phyloP scores from a whole-genome alignment of 2,329 filamentous ascomycete genomes.

The Aspergillus luchuensis region DNA sequence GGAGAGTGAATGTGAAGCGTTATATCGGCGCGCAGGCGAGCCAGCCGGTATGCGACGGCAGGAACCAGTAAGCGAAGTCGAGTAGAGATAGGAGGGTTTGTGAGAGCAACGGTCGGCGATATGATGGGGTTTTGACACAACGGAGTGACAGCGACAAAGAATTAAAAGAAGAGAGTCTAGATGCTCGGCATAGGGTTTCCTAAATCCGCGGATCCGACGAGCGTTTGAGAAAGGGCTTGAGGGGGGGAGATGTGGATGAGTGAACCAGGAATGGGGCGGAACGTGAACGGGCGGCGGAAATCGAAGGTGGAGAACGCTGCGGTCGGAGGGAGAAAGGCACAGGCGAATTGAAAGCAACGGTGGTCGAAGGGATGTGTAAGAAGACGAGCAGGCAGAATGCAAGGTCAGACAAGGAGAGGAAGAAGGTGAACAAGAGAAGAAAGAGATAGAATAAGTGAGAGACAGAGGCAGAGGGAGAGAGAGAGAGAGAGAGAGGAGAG shows the following conservation, averaged over 20 bases:
- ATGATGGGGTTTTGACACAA: neutral
- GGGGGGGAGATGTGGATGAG: conserved; percentile 16
- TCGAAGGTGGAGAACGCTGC: conserved; percentile 15
- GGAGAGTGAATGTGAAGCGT: conserved; percentile 12
- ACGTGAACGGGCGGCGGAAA: conserved; percentile 24
- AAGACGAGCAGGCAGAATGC: conserved; percentile 18
- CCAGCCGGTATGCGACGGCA: conserved; percentile 16
- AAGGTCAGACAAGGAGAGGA: conserved; percentile 21
- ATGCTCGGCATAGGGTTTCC: conserved; percentile 19
- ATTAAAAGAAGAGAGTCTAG: conserved; percentile 1
- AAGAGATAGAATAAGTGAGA: conserved; percentile 19
- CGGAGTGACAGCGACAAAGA: conserved; percentile 4
- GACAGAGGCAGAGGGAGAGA: neutral
- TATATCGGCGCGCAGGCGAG: conserved; percentile 14
- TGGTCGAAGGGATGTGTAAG: neutral
- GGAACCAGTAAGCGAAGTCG: neutral
- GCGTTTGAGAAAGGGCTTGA: conserved; percentile 8
- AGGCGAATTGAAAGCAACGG: neutral
- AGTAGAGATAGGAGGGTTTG: conserved; percentile 8
- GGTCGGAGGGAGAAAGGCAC: conserved; percentile 6
- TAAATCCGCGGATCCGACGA: conserved; percentile 16
- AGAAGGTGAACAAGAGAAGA: conserved; percentile 21
- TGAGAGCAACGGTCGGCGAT: conserved; percentile 1
- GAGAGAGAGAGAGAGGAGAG: conserved; percentile 5
- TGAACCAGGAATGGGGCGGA: conserved; percentile 21